Evolutionary conservation across 2,329 filamentous ascomycete genomes (phyloP).

Genomic region (Hypoxylon sp.): DNA sequence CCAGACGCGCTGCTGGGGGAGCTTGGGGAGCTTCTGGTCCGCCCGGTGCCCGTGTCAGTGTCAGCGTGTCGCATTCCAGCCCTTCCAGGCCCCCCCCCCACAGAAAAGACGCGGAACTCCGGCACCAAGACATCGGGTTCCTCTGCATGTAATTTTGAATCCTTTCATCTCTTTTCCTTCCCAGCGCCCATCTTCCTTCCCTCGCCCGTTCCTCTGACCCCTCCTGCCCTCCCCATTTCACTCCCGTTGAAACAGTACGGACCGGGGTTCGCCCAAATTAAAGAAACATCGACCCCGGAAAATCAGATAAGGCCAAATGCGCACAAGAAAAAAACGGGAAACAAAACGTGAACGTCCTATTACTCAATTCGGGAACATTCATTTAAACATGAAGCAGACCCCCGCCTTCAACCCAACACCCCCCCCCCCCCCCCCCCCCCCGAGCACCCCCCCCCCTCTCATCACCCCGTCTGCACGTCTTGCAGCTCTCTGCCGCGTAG

Average conservation of each 20-base stretch:
- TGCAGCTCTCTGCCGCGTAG: conserved; percentile 3
- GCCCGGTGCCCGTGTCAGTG: neutral
- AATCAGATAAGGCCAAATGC: conserved; percentile 3
- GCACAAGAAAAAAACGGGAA: conserved; percentile 6
- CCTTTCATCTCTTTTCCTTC: conserved; percentile 20
- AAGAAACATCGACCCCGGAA: conserved; percentile 15
- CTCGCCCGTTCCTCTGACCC: neutral
- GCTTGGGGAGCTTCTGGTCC: conserved; percentile 27
- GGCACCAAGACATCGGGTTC: conserved; percentile 32
- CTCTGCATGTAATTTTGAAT: conserved; percentile 26
- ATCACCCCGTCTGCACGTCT: too few species aligned
- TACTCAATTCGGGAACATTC: conserved; percentile 13
- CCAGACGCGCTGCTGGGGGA: too few species aligned
- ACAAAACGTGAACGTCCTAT: conserved; percentile 11
- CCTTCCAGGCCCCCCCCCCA: too few species aligned
- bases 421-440: too few species aligned
- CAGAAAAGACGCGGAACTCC: conserved; percentile 28
- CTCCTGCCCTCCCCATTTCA: conserved; percentile 26
- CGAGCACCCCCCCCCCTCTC: too few species aligned
- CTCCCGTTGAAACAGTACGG: conserved; percentile 28
- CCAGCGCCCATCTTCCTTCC: neutral
- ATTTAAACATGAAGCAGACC: conserved; percentile 30
- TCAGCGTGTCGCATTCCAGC: too few species aligned
- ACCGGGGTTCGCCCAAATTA: conserved; percentile 25
- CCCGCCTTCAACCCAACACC: too few species aligned